Evolutionary conservation across 139 green algal species (phyloP).

Genomic region (Picochlorum sp.): DNA sequence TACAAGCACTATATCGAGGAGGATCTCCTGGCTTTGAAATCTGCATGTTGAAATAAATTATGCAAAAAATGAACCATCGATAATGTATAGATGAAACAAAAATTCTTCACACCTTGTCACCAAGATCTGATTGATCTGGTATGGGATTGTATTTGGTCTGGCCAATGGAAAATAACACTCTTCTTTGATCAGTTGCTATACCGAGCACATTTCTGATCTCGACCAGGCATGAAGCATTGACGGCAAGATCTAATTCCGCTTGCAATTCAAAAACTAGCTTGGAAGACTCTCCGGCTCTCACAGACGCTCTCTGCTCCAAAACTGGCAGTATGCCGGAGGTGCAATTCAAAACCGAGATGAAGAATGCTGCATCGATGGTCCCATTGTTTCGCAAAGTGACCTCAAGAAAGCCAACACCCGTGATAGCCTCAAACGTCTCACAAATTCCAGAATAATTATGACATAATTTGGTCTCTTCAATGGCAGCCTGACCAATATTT

Average conservation of each 20-base stretch:
- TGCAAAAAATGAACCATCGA: not conserved
- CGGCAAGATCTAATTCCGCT: slow-evolving; percentile 1
- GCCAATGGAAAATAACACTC: slow-evolving; percentile 49
- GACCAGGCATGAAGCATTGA: slow-evolving; percentile 22
- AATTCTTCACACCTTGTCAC: not conserved
- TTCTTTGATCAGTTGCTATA: not conserved
- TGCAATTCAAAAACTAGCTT: slow-evolving; percentile 15
- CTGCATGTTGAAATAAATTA: not conserved
- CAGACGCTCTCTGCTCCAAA: slow-evolving; percentile 10
- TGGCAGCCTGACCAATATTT: slow-evolving; percentile 49
- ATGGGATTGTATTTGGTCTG: slow-evolving; percentile 28
- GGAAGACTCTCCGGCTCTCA: slow-evolving; percentile 9
- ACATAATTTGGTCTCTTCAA: slow-evolving; percentile 44
- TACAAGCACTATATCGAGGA: not conserved
- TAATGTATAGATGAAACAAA: no score
- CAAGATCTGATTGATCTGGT: slow-evolving; percentile 19
- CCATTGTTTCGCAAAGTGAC: slow-evolving; percentile 49
- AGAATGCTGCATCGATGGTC: slow-evolving; percentile 40
- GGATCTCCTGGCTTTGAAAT: not conserved
- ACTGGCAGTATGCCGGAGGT: slow-evolving; percentile 17
- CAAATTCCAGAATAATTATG: slow-evolving; percentile 33
- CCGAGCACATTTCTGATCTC: slow-evolving; percentile 3
- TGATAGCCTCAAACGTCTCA: slow-evolving; percentile 57
- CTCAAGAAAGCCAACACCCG: slow-evolving; percentile 44
- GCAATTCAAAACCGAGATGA: slow-evolving; percentile 43